Percentiles rank a stretch among this genome's conserved stretches.
Conservation (phyloP, 495 filamentous ascomycete genomes). For the Podospora comata region DNA sequence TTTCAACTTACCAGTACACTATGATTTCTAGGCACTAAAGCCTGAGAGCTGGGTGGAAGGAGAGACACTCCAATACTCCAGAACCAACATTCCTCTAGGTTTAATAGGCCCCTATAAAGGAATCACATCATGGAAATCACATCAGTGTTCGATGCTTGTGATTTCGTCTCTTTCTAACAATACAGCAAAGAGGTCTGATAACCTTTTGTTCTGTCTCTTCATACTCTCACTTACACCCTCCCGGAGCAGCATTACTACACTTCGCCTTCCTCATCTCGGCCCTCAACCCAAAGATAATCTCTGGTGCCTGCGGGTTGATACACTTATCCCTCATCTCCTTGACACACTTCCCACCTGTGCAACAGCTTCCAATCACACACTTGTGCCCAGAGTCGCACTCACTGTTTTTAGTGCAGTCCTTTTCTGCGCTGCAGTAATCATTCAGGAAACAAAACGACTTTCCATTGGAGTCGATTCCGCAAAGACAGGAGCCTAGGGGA, state of each 20-base stretch:
- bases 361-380: background rate
- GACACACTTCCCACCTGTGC: background rate
- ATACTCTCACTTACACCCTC: background rate
- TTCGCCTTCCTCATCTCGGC: background rate
- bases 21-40: no score
- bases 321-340: background rate
- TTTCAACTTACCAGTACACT: no score
- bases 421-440: conserved; percentile 10
- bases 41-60: no score
- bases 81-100: no score
- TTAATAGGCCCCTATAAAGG: no score
- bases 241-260: conserved; percentile 3
- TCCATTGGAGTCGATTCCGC: conserved; percentile 8
- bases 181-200: no score
- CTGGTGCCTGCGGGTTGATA: background rate
- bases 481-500: conserved; percentile 3
- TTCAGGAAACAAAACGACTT: conserved; percentile 19
- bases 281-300: background rate
- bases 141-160: background rate
- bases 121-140: no score
- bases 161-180: background rate
- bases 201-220: background rate
- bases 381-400: background rate
- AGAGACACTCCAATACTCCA: no score
- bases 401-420: background rate